Percentiles rank a stretch among this genome's conserved stretches.
phyloP scores from a whole-genome alignment of 345 rosid genomes.

The Chamaenerion angustifolium region DNA sequence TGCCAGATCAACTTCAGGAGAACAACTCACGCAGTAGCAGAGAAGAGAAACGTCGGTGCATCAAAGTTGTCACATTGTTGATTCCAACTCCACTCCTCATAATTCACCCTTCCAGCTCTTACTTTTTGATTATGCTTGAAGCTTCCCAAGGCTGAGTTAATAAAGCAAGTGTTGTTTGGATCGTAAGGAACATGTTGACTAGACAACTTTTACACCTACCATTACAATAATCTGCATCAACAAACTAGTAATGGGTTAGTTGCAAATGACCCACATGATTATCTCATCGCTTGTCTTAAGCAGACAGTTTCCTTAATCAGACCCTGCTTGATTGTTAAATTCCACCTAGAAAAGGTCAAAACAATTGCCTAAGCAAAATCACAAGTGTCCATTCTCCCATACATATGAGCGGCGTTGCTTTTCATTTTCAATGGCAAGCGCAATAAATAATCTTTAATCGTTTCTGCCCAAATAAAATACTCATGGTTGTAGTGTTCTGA shows the following conservation, averaged over 20 bases:
- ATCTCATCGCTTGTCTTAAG: conserved; percentile 17
- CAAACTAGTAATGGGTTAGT: conserved; percentile 27
- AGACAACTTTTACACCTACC: conserved; percentile 16
- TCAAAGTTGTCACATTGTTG: conserved; percentile 4
- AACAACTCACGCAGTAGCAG: conserved; percentile 4
- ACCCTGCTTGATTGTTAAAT: not conserved
- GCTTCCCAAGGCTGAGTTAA: conserved; percentile 7
- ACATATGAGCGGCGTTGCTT: conserved; percentile 3
- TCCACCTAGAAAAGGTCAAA: conserved; percentile 6
- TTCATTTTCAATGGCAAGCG: not conserved
- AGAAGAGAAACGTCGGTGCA: conserved; percentile 5
- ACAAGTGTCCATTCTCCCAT: not conserved
- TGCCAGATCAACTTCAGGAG: conserved; percentile 4
- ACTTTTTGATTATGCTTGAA: conserved; percentile 7
- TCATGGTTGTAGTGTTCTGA: conserved; percentile 7
- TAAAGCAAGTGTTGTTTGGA: conserved; percentile 9
- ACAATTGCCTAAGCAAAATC: not conserved
- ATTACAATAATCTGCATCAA: conserved; percentile 17
- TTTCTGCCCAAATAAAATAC: not conserved
- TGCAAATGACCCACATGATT: conserved; percentile 18
- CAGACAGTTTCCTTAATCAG: conserved; percentile 16
- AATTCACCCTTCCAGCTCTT: not conserved
- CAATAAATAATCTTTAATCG: not conserved
- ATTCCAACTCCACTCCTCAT: conserved; percentile 11
- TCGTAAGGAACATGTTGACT: conserved; percentile 19